phyloP scores from a whole-genome alignment of 805 yeast species.

The Jamesozyma lodderae region DNA sequence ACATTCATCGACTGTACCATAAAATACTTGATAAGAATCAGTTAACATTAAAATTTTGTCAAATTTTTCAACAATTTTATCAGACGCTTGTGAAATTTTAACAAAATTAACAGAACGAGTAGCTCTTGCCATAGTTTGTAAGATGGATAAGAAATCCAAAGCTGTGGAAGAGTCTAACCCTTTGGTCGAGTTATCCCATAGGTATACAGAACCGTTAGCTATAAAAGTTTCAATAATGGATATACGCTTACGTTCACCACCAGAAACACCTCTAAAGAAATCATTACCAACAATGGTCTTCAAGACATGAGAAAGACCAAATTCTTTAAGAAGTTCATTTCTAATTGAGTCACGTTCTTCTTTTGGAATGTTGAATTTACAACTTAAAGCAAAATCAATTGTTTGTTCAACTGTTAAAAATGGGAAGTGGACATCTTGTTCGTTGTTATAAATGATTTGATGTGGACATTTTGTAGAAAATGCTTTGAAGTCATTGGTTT shows the following conservation, averaged over 20 bases:
- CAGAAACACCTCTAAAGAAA: constrained; percentile 54
- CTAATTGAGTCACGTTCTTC: constrained; percentile 22
- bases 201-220: constrained; percentile 38
- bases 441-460: constrained; percentile 36
- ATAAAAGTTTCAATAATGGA: constrained; percentile 51
- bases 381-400: constrained; percentile 44
- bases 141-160: constrained; percentile 37
- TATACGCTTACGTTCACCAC: constrained; percentile 61
- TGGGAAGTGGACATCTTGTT: constrained; percentile 50
- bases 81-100: constrained; percentile 43
- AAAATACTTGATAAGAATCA: constrained; percentile 41
- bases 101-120: constrained; percentile 36
- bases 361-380: constrained; percentile 29
- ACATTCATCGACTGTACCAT: constrained; percentile 37
- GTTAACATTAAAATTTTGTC: constrained; percentile 40
- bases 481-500: constrained; percentile 16
- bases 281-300: constrained; percentile 57
- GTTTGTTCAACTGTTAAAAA: constrained; percentile 48
- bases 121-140: constrained; percentile 35
- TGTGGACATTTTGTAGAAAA: constrained; percentile 20
- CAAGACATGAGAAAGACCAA: constrained; percentile 43
- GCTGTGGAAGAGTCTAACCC: constrained; percentile 46
- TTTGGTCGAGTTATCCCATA: constrained; percentile 47
- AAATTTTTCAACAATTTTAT: constrained; percentile 39
- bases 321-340: constrained; percentile 25